Percentiles rank a stretch among this genome's conserved stretches.
These are phyloP conservation scores for Colletotrichum somersetense DNA, from an alignment of 2,329 filamentous ascomycete genomes.

Conservation along the genomic window DNA sequence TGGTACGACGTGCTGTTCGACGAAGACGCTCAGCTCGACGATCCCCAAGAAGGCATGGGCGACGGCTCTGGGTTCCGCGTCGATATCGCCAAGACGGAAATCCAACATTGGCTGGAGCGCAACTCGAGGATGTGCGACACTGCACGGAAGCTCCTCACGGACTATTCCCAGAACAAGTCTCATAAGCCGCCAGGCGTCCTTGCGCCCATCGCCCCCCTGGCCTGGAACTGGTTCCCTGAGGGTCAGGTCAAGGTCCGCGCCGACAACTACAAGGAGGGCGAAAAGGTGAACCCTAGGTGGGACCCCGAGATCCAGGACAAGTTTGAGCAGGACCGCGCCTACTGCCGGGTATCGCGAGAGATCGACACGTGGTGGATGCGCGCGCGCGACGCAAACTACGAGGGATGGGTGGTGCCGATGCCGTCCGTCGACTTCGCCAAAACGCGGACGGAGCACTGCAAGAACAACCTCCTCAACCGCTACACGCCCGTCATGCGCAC, in stretches of 20 bases:
- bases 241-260: conserved; percentile 50
- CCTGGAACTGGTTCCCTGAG: conserved; percentile 68
- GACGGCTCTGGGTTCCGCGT: conserved; percentile 67
- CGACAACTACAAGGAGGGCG: conserved; percentile 52
- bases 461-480: conserved; percentile 69
- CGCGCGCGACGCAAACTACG: conserved; percentile 70
- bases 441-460: conserved; percentile 68
- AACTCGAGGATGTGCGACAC: conserved; percentile 71
- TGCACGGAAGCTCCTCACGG: conserved; percentile 65
- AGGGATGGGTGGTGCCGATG: conserved; percentile 70
- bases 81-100: conserved; percentile 69
- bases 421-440: conserved; percentile 71
- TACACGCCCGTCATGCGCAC: conserved; percentile 57
- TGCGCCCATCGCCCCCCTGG: conserved; percentile 63
- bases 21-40: conserved; percentile 61
- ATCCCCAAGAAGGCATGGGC: conserved; percentile 64
- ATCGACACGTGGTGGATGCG: conserved; percentile 75
- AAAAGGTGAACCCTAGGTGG: conserved; percentile 63
- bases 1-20: conserved; percentile 77
- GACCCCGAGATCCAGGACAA: conserved; percentile 66
- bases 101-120: conserved; percentile 72
- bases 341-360: conserved; percentile 73
- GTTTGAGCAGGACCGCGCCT: conserved; percentile 69
- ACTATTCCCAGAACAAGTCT: conserved; percentile 65
- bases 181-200: conserved; percentile 64